Evolutionary conservation across 2,329 filamentous ascomycete species (phyloP).

Genomic region (Hortaea werneckii): DNA sequence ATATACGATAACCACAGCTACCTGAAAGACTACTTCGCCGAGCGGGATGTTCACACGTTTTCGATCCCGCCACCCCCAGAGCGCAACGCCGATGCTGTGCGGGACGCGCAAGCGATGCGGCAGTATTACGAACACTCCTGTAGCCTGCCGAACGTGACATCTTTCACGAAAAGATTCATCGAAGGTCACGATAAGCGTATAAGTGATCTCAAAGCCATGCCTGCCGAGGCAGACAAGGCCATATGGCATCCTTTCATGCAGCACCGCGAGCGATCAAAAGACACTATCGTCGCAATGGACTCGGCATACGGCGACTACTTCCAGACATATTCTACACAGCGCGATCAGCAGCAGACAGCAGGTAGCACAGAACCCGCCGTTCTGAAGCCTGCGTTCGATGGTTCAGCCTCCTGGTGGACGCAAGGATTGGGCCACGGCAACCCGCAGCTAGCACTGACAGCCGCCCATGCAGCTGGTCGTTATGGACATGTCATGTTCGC

Average conservation of each 20-base stretch:
- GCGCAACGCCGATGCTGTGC: constrained; percentile 27
- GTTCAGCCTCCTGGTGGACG: constrained; percentile 85
- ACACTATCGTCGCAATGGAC: constrained; percentile 65
- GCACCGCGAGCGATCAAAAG: constrained; percentile 51
- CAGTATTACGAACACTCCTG: constrained; percentile 51
- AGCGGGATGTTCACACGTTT: constrained; percentile 47
- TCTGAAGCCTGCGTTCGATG: constrained; percentile 57
- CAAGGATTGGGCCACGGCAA: constrained; percentile 78
- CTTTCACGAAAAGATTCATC: constrained; percentile 44
- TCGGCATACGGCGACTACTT: constrained; percentile 73
- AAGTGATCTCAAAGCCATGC: constrained; percentile 50
- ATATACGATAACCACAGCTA: constrained; percentile 61
- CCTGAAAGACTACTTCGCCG: constrained; percentile 55
- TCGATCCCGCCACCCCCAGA: constrained; percentile 51
- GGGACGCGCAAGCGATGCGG: constrained; percentile 49
- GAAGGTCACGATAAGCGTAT: constrained; percentile 48
- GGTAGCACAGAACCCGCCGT: constrained; percentile 5
- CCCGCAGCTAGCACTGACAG: constrained; percentile 58
- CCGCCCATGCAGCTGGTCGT: constrained; percentile 69
- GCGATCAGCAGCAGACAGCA: constrained; percentile 17
- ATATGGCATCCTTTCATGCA: constrained; percentile 90
- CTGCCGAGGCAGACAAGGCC: constrained; percentile 46
- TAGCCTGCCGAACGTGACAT: constrained; percentile 29
- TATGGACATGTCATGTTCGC: constrained; percentile 89
- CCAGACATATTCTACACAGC: constrained; percentile 42